These are phyloP conservation scores for Clavaria fumosa DNA, from an alignment of 768 basidiomycete species.

Conservation along the genomic window DNA sequence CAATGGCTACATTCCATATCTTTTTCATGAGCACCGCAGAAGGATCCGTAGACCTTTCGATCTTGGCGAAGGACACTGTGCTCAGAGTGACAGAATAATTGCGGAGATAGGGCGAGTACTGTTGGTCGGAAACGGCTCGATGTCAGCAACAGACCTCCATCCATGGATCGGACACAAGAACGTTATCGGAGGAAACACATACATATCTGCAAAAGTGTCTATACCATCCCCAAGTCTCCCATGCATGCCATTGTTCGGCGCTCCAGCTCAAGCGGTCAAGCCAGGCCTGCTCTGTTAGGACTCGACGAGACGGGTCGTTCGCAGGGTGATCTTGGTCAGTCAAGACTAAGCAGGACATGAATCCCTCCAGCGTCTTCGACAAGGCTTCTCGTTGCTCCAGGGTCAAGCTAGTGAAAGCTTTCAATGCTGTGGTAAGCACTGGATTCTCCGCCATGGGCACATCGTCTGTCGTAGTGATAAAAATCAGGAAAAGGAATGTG, in stretches of 20 bases:
- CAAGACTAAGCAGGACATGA: slow-evolving; percentile 47
- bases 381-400: slow-evolving; percentile 65
- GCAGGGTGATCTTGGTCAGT: slow-evolving; percentile 25
- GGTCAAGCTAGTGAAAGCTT: slow-evolving; percentile 59
- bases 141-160: too few species aligned
- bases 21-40: slow-evolving; percentile 43
- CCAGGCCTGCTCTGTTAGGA: slow-evolving; percentile 59
- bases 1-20: slow-evolving; percentile 58
- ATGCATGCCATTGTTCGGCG: slow-evolving; percentile 62
- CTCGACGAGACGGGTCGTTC: slow-evolving; percentile 35
- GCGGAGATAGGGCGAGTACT: slow-evolving; percentile 73
- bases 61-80: slow-evolving; percentile 50
- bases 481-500: background rate
- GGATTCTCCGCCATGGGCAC: slow-evolving; percentile 41
- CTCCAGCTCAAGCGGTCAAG: slow-evolving; percentile 53
- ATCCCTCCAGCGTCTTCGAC: slow-evolving; percentile 59
- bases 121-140: too few species aligned
- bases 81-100: slow-evolving; percentile 58
- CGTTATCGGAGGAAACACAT: slow-evolving; percentile 15
- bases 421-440: slow-evolving; percentile 52
- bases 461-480: slow-evolving; percentile 22
- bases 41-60: slow-evolving; percentile 42
- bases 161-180: too few species aligned
- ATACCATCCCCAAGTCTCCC: slow-evolving; percentile 90
- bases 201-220: slow-evolving; percentile 76